These are phyloP conservation scores for Xylona heveae DNA, from an alignment of 495 filamentous ascomycete genomes.

Conservation along the genomic window DNA sequence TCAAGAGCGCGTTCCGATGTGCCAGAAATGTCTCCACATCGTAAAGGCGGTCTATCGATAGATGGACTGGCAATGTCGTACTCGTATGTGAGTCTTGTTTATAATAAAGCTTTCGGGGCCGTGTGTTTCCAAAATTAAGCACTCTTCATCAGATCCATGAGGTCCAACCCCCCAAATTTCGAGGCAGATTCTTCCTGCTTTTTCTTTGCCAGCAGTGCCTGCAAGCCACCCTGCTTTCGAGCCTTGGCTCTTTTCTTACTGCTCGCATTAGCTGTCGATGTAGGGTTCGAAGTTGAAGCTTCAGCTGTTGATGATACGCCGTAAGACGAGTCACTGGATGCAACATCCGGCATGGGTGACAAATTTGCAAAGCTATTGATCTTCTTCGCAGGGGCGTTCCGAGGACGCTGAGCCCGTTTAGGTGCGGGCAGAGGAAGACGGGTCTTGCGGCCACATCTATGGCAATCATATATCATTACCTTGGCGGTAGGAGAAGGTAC, in stretches of 20 bases:
- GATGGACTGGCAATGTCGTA: no score
- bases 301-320: constrained; percentile 4
- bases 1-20: no score
- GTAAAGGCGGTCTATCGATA: no score
- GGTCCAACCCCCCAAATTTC: constrained; percentile 22
- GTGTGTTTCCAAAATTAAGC: constrained; percentile 6
- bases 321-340: constrained; percentile 1
- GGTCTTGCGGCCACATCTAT: constrained; percentile 8
- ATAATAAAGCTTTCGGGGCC: no score
- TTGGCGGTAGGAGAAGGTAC: constrained; percentile 6
- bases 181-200: constrained; percentile 15
- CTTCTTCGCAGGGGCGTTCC: neutral
- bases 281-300: no score
- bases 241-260: constrained; percentile 39
- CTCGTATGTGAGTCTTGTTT: no score
- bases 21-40: no score
- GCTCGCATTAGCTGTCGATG: constrained; percentile 21
- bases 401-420: neutral
- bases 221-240: constrained; percentile 34
- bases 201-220: constrained; percentile 32
- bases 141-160: constrained; percentile 35
- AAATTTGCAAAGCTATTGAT: neutral
- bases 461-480: constrained; percentile 8
- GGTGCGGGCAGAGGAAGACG: constrained; percentile 4
- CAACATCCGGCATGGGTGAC: neutral